Base-by-base conservation (phyloP, 495 filamentous ascomycete genomes). In the Tetracladium marchalianum region DNA sequence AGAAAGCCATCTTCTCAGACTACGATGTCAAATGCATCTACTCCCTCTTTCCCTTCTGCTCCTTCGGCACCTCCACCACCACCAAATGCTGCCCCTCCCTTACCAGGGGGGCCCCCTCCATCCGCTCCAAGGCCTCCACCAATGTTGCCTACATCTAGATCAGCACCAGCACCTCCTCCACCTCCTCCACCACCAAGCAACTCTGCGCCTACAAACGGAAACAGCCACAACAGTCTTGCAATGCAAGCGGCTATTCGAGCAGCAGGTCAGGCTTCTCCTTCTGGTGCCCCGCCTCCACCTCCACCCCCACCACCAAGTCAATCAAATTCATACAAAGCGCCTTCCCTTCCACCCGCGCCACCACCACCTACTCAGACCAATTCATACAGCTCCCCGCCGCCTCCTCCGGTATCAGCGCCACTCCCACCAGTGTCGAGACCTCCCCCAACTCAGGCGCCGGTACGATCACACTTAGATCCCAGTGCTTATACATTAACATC, bases 401-500 rank as follows among this genome's bases (percentile, higher is more conserved):
- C 32, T 54, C 51, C 7, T 52, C 65, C 22, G 7, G 7, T 27
- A n/a, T 37, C 57, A n/a, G 41, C 59, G 1, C 46, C 49, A 17
- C 52, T 55, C 7, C 45, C 60, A 9, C 60, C 60, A 49, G 41
- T 17, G 12, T 46, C 54, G 11, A 61, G 51, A 35, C 49, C 57
- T 51, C 33, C 44, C 31, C 65, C 34, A 52, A 46, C 52, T 35
- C 58, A 46, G 47, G 53, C 54, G 43, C 66, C 69, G 32, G 59
- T 66, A 17, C 67, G 74, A 44, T 76, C 78, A 6, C 74, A 79
- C 62, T 64, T 90, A 15, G 82, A 92, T 60, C 73, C 87, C 11
- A 87, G 81, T 59, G 70, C 77, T 19, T 92, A 87, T 63, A 90
- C 85, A 5, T 70, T 94, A 22, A 73, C 73, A 0, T 66, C 68